Evolutionary conservation across 768 basidiomycete species (phyloP).

Genomic region (Albatrellus ellisii): DNA sequence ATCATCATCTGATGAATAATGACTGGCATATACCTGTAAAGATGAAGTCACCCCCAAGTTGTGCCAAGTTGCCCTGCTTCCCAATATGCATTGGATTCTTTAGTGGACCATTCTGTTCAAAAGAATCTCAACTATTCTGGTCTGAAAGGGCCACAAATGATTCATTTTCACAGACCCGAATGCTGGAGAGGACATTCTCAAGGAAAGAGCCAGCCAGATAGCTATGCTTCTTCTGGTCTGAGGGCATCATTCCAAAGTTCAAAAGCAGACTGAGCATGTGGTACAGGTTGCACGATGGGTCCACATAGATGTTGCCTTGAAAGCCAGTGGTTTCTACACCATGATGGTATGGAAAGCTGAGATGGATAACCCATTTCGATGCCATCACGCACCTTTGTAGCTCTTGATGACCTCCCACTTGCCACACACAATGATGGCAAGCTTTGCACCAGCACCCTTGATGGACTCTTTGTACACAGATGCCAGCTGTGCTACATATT

Average conservation of each 20-base stretch:
- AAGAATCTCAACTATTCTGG: neutral
- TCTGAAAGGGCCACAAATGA: neutral
- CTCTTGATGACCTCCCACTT: slow-evolving; percentile 11
- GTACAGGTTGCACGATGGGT: slow-evolving; percentile 12
- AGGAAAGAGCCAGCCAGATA: slow-evolving; percentile 7
- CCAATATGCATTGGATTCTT: slow-evolving; percentile 8
- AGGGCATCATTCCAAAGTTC: slow-evolving; percentile 10
- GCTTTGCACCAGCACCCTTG: slow-evolving; percentile 4
- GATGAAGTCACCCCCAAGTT: slow-evolving; percentile 12
- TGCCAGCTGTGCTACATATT: slow-evolving; percentile 11
- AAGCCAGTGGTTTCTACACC: slow-evolving; percentile 6
- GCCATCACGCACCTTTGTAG: slow-evolving; percentile 11
- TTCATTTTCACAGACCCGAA: slow-evolving; percentile 3
- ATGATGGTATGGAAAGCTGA: too few species aligned
- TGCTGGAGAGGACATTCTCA: slow-evolving; percentile 4
- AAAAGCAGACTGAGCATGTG: too few species aligned
- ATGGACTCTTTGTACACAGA: slow-evolving; percentile 7
- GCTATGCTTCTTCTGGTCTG: slow-evolving; percentile 7
- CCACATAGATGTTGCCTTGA: slow-evolving; percentile 9
- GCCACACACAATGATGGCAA: slow-evolving; percentile 9
- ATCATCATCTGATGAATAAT: too few species aligned
- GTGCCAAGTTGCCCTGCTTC: slow-evolving; percentile 11
- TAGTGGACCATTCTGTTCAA: slow-evolving; percentile 7
- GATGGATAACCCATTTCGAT: too few species aligned
- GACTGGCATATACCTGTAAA: slow-evolving; percentile 4